Percentiles rank a stretch among this genome's conserved stretches.
phyloP scores from a whole-genome alignment of 805 yeast genomes.

The Kluyveromyces starmeri region DNA sequence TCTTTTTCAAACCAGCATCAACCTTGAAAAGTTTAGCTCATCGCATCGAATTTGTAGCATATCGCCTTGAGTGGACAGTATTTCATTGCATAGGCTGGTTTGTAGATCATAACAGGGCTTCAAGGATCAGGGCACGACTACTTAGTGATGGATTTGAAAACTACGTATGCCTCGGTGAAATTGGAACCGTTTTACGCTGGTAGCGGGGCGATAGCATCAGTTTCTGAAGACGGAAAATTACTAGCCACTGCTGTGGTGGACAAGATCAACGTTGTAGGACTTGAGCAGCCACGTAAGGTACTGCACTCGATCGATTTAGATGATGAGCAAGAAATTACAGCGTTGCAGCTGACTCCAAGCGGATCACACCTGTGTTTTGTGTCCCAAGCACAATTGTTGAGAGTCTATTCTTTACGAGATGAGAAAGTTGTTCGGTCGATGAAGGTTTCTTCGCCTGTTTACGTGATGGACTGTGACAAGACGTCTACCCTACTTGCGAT shows the following conservation, averaged over 20 bases:
- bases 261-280: constrained; percentile 61
- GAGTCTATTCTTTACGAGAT: constrained; percentile 39
- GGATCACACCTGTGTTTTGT: constrained; percentile 60
- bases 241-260: constrained; percentile 78
- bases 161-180: constrained; percentile 29
- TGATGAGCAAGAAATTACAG: constrained; percentile 71
- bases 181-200: constrained; percentile 74
- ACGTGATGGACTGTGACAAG: constrained; percentile 64
- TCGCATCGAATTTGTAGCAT: constrained; percentile 1
- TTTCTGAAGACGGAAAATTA: constrained; percentile 51
- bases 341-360: constrained; percentile 68
- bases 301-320: constrained; percentile 67
- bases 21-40: constrained; percentile 1
- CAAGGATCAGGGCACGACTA: too few species aligned
- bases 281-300: constrained; percentile 32
- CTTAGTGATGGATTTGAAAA: constrained; percentile 24
- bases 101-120: too few species aligned
- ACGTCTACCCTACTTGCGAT: constrained; percentile 84
- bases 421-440: constrained; percentile 39
- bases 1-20: background rate
- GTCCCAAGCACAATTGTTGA: constrained; percentile 76
- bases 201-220: constrained; percentile 70
- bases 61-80: too few species aligned
- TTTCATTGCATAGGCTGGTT: too few species aligned
- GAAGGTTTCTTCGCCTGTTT: constrained; percentile 71